Evolutionary conservation across 2,329 filamentous ascomycete genomes (phyloP).

Genomic region (Ophiosphaerella korrae): DNA sequence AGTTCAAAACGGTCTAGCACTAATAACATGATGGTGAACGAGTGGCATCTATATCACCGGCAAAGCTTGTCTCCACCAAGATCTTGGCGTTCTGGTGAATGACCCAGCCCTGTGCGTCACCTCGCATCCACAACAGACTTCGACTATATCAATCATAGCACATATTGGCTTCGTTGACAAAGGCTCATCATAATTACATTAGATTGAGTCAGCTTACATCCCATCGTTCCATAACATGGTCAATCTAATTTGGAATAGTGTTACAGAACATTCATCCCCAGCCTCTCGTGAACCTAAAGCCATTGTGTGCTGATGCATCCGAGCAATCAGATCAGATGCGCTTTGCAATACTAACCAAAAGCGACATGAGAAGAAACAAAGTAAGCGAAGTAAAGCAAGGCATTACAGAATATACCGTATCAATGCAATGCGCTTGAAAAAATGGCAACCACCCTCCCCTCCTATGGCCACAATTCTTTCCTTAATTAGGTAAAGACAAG

Average conservation of each 20-base stretch:
- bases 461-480: too few relatives aligned
- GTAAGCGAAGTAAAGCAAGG: too few relatives aligned
- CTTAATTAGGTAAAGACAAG: background rate
- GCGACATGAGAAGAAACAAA: too few relatives aligned
- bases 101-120: background rate
- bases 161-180: too few relatives aligned
- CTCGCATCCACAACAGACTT: background rate
- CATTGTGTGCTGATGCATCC: background rate
- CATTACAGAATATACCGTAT: too few relatives aligned
- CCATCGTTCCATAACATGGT: background rate
- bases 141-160: background rate
- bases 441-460: too few relatives aligned
- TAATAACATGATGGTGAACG: background rate
- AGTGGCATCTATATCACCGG: background rate
- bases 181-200: too few relatives aligned
- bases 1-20: too few relatives aligned
- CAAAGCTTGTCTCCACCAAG: background rate
- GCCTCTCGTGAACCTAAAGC: background rate
- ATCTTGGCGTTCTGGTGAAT: background rate
- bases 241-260: background rate
- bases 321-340: too few relatives aligned
- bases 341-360: too few relatives aligned
- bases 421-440: too few relatives aligned
- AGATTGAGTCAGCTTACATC: background rate
- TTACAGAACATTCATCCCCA: background rate